Conservation (phyloP, 139 green algal genomes). For the Diplosphaera chodatii region DNA sequence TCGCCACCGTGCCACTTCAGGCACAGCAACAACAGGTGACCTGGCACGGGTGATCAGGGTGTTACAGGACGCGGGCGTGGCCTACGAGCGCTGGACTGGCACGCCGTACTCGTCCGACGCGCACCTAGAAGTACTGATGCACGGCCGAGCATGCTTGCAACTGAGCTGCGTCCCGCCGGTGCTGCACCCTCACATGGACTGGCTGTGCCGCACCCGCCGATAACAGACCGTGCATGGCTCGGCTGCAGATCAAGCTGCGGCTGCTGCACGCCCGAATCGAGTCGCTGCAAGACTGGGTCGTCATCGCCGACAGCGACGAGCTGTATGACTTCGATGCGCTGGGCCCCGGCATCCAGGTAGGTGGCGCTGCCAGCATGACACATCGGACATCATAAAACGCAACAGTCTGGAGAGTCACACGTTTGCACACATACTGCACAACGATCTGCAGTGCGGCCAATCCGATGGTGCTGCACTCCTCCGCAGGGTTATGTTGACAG, state of each 20-base stretch:
- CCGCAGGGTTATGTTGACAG: neutral
- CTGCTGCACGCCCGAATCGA: constrained; percentile 2
- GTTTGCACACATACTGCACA: no score
- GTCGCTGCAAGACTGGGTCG: constrained; percentile 4
- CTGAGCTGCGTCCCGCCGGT: no score
- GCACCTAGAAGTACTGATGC: neutral
- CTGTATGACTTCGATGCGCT: neutral
- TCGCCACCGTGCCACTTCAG: no score
- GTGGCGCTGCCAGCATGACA: no score
- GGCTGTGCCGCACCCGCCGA: no score
- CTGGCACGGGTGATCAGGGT: neutral
- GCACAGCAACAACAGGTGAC: neutral
- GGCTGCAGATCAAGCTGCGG: constrained; percentile 6
- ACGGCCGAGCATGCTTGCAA: no score
- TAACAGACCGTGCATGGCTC: neutral
- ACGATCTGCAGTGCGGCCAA: neutral
- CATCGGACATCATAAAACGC: no score
- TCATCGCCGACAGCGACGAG: constrained; percentile 14
- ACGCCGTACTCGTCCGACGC: constrained; percentile 7
- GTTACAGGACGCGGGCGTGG: neutral
- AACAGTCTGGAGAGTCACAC: no score
- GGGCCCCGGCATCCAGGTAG: neutral
- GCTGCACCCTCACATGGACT: no score
- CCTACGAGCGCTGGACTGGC: neutral
- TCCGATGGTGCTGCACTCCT: constrained; percentile 1